A percentile compares a stretch with the other conserved stretches of the same genome.
These are phyloP conservation scores for Noccaea caerulescens DNA, from an alignment of 345 rosid genomes.

Conservation along the genomic window DNA sequence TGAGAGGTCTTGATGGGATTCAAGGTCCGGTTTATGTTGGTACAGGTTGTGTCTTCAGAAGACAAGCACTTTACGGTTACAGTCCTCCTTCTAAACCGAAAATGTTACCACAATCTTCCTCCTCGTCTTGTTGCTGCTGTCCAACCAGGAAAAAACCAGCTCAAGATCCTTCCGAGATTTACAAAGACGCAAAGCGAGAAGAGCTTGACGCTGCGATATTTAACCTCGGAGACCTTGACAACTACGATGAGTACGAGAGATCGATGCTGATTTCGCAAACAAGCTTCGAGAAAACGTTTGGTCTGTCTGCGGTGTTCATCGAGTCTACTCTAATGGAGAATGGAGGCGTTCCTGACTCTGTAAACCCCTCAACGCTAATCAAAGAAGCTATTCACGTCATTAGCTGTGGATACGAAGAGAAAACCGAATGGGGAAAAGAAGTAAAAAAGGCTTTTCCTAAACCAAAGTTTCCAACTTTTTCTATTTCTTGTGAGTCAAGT, in stretches of 20 bases:
- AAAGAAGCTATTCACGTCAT: conserved; percentile 98
- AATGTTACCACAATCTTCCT: conserved; percentile 54
- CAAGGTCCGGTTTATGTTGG: conserved; percentile 99
- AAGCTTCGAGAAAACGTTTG: conserved; percentile 98
- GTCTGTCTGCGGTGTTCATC: conserved; percentile 88
- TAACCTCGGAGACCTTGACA: conserved; percentile 84
- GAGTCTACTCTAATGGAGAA: conserved; percentile 91
- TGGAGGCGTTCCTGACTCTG: conserved; percentile 95
- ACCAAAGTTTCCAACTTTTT: background rate
- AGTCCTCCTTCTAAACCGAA: conserved; percentile 84
- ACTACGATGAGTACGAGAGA: conserved; percentile 88
- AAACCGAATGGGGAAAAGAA: conserved; percentile 99
- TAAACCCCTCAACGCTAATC: conserved; percentile 75
- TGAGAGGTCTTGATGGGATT: conserved; percentile 96
- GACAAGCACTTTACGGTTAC: conserved; percentile 95
- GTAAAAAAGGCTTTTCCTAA: conserved; percentile 40
- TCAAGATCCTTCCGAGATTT: conserved; percentile 72
- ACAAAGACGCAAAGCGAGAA: conserved; percentile 83
- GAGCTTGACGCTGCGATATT: conserved; percentile 94
- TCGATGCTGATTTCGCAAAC: conserved; percentile 90
- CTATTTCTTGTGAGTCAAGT: background rate
- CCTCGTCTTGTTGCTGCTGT: conserved; percentile 85
- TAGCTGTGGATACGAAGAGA: conserved; percentile 94
- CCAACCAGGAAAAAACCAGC: conserved; percentile 63
- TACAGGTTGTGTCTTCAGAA: conserved; percentile 88